A percentile compares a stretch with the other conserved stretches of the same genome.
These are phyloP conservation scores for Carex scoparia DNA, from an alignment of 176 grass and related monocot genomes.

Conservation along the genomic window DNA sequence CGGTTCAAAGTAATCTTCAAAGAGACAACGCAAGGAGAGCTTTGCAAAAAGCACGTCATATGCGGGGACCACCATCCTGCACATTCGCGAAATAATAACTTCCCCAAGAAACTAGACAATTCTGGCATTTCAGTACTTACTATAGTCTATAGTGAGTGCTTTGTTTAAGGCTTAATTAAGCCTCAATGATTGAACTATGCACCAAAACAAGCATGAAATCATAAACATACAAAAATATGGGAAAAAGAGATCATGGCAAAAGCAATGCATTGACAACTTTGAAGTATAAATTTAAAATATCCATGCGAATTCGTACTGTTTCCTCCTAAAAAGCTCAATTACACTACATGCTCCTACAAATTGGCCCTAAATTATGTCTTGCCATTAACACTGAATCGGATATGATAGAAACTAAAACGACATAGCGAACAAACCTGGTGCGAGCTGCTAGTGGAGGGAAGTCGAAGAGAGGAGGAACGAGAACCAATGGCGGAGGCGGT, in stretches of 20 bases:
- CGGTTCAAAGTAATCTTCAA: slow-evolving; percentile 89
- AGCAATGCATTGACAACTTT: not conserved
- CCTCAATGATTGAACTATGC: not conserved
- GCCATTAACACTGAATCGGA: too few relatives aligned
- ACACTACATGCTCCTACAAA: too few relatives aligned
- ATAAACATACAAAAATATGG: not conserved
- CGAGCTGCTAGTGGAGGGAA: slow-evolving; percentile 87
- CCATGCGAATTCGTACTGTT: too few relatives aligned
- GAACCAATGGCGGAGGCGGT: slow-evolving; percentile 80
- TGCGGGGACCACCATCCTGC: slow-evolving; percentile 75
- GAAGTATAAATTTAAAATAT: too few relatives aligned
- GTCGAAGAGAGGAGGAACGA: slow-evolving; percentile 93
- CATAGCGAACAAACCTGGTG: slow-evolving; percentile 51
- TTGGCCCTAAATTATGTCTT: too few relatives aligned
- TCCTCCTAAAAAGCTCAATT: too few relatives aligned
- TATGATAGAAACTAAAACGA: not conserved
- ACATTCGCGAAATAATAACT: not conserved
- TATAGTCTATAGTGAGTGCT: not conserved
- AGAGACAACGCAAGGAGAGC: slow-evolving; percentile 52
- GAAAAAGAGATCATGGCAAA: not conserved
- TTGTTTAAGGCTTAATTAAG: not conserved
- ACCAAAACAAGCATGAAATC: not conserved
- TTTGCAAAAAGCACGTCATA: slow-evolving; percentile 93
- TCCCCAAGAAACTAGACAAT: not conserved
- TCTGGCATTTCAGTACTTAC: not conserved